Base-by-base conservation (phyloP, 345 rosid species). In the Euphorbia pulcherrima region DNA sequence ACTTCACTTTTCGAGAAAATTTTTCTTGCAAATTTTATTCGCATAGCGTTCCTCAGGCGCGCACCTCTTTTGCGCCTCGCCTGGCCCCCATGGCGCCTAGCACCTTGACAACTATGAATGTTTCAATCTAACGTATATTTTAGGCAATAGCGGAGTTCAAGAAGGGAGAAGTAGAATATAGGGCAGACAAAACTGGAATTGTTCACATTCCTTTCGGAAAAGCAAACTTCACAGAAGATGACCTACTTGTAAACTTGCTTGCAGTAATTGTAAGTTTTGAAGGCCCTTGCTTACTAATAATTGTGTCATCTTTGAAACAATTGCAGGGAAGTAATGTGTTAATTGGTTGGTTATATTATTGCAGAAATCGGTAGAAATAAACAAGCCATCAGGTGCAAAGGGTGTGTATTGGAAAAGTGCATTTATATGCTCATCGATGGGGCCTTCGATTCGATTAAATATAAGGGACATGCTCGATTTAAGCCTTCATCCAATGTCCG, bases 371-470 rank as follows among this genome's bases (percentile, higher is more conserved):
- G 82, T 91, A 57, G 99, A 94, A 80, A 68, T 87, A 54, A 94
- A 94, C 97, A 91, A 85, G 86, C 99, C 99, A 55, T 77, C 87
- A 59, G 99, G 99, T 67, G 99, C 97, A 2, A 94, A 89, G 78
- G 97, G 97, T 75, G 97, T 89, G 68, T 91, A 94, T 77, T 94
- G 99, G 99, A 91, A 84, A 80, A 89, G 96, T 58, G 89, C 93
- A 1, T 88, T 83, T 71, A 74, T 91, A 70, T 94, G 99, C 84
- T 85, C 97, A 3, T 89, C 99, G 2, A 94, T 94, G 97, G 99
- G 99, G 62, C 97, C 97, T 65, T n/a, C n/a, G n/a, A n/a, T n/a
- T n/a, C n/a, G n/a, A n/a, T n/a, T n/a, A n/a, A n/a, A n/a, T n/a
- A n/a, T 78, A 67, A 89, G 74, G 88, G 99, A 91, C 80, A 89